phyloP scores from a whole-genome alignment of 2,329 filamentous ascomycete species.

The Neonectria coccinea region DNA sequence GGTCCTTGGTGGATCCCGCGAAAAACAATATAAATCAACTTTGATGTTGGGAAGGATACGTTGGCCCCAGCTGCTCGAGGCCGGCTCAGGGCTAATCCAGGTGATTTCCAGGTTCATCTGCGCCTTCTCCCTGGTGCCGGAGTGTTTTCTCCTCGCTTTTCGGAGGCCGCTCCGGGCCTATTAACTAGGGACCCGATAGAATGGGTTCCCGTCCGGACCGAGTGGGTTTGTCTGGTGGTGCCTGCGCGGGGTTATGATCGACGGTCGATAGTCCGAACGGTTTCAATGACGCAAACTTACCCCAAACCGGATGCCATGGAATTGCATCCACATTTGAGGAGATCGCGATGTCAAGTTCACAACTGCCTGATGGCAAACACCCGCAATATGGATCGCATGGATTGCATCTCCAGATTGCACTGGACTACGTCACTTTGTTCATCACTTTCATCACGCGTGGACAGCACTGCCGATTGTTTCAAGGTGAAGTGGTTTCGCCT shows the following conservation, averaged over 20 bases:
- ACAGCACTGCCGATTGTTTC: neutral
- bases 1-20: slow-evolving; percentile 34
- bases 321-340: slow-evolving; percentile 4
- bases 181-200: slow-evolving; percentile 15
- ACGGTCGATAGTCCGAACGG: slow-evolving; percentile 28
- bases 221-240: slow-evolving; percentile 13
- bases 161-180: neutral
- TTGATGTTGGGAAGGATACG: neutral
- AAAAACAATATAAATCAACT: neutral
- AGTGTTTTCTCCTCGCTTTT: slow-evolving; percentile 40
- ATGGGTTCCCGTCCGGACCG: slow-evolving; percentile 26
- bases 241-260: slow-evolving; percentile 31
- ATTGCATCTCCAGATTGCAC: neutral
- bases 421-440: neutral
- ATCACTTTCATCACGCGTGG: neutral
- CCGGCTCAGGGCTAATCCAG: slow-evolving; percentile 4
- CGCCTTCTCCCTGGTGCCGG: slow-evolving; percentile 22
- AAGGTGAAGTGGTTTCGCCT: neutral
- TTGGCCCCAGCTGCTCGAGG: slow-evolving; percentile 16
- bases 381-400: neutral
- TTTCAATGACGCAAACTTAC: slow-evolving; percentile 45
- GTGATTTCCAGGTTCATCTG: slow-evolving; percentile 21
- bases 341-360: neutral
- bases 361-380: neutral
- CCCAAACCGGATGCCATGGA: neutral